phyloP scores from a whole-genome alignment of 179 eudicot species.

The Vitellaria paradoxa region DNA sequence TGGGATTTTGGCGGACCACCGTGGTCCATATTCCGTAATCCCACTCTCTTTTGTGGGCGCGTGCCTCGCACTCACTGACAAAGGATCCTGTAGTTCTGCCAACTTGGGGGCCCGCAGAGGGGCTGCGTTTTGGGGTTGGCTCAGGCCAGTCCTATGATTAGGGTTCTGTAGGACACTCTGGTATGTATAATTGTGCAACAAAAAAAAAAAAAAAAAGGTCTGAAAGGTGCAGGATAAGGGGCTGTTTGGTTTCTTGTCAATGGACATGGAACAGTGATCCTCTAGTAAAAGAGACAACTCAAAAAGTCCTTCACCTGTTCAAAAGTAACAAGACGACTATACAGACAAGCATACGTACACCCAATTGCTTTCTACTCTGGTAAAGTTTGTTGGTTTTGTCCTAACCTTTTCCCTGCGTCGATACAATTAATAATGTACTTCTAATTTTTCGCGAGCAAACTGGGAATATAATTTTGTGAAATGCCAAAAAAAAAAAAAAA shows the following conservation, averaged over 20 bases:
- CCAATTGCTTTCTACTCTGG: background rate
- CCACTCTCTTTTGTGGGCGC: constrained; percentile 11
- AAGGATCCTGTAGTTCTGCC: background rate
- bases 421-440: background rate
- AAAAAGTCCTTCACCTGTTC: background rate
- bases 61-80: background rate
- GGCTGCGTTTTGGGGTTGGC: background rate
- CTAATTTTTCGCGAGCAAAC: too few species aligned
- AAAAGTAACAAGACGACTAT: background rate
- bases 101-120: background rate
- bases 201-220: too few species aligned
- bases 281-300: background rate
- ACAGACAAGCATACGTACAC: background rate
- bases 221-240: background rate
- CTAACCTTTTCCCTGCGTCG: constrained; percentile 2
- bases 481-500: too few species aligned
- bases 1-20: background rate
- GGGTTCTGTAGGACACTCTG: constrained; percentile 2
- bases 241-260: constrained; percentile 4
- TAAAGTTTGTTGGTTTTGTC: constrained; percentile 5
- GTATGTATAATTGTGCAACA: background rate
- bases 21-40: background rate
- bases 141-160: constrained; percentile 12
- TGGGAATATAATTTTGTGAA: too few species aligned
- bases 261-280: background rate